These are phyloP conservation scores for Microbotryum lychnidis-dioicae DNA, from an alignment of 1,284 basidiomycete genomes.

Conservation along the genomic window DNA sequence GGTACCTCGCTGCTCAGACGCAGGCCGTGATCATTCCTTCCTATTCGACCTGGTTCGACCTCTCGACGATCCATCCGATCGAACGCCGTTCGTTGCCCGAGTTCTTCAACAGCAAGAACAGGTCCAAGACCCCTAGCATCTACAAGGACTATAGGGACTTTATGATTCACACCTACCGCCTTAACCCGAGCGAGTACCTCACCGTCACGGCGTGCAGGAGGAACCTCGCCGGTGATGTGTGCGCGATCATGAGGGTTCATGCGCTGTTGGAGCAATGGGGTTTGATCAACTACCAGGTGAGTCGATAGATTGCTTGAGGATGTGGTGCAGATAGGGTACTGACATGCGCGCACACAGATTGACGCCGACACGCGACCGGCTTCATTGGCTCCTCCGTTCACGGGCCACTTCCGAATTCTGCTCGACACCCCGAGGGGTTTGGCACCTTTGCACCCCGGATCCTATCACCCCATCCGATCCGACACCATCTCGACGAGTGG, in stretches of 20 bases:
- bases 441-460: conserved; percentile 86
- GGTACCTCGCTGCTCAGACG: conserved; percentile 93
- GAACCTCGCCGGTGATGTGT: conserved; percentile 95
- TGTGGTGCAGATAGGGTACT: neutral
- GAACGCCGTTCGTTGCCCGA: conserved; percentile 90
- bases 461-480: conserved; percentile 54
- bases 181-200: conserved; percentile 90
- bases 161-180: conserved; percentile 97
- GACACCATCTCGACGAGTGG: conserved; percentile 69
- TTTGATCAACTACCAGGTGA: conserved; percentile 93
- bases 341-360: conserved; percentile 52
- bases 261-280: conserved; percentile 99
- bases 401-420: conserved; percentile 94
- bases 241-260: conserved; percentile 97
- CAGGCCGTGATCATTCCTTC: conserved; percentile 90
- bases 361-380: conserved; percentile 94
- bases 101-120: conserved; percentile 93
- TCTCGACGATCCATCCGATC: conserved; percentile 84
- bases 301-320: conserved; percentile 26
- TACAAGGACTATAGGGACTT: conserved; percentile 99
- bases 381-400: conserved; percentile 90
- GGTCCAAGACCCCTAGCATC: conserved; percentile 90
- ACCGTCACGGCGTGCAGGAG: conserved; percentile 94
- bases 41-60: conserved; percentile 97
- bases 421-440: conserved; percentile 94